Evolutionary conservation across 495 filamentous ascomycete genomes (phyloP).

Genomic region (Tuber borchii): DNA sequence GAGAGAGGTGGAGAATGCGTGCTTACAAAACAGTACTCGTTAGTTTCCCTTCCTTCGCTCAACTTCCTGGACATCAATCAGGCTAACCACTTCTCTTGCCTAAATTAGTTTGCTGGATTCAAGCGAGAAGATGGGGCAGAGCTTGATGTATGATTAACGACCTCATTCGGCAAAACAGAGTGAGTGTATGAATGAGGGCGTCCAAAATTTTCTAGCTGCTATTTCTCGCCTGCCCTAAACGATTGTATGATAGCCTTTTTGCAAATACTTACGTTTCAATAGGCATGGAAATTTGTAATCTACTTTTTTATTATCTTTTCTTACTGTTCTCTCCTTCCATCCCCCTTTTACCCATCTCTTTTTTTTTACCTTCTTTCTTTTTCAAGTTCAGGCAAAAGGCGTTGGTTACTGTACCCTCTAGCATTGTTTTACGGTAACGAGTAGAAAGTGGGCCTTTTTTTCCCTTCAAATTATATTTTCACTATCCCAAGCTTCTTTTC

Average conservation of each 20-base stretch:
- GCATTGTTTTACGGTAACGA: conserved; percentile 2
- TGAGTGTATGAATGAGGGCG: background rate
- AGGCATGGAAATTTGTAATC: conserved; percentile 5
- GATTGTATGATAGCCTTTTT: background rate
- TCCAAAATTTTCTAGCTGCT: background rate
- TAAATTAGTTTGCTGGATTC: conserved; percentile 49
- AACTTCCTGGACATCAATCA: conserved; percentile 11
- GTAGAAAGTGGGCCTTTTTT: background rate
- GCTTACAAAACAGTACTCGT: conserved; percentile 83
- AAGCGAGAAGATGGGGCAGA: conserved; percentile 51
- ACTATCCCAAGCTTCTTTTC: background rate
- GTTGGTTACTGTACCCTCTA: conserved; percentile 6
- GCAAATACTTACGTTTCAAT: conserved; percentile 1
- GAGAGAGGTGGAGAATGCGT: conserved; percentile 92
- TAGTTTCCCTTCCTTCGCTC: conserved; percentile 42
- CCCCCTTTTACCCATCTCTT: background rate
- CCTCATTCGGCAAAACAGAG: conserved; percentile 12
- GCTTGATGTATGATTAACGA: conserved; percentile 48
- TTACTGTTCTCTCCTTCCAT: conserved; percentile 5
- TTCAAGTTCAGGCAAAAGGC: conserved; percentile 1
- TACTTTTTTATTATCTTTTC: conserved; percentile 1
- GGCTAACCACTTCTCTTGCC: conserved; percentile 15
- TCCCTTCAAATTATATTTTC: background rate
- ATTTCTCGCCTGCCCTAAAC: background rate
- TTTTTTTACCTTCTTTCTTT: background rate